phyloP scores from a whole-genome alignment of 176 grass and related monocot species.

The Oryza australiensis region DNA sequence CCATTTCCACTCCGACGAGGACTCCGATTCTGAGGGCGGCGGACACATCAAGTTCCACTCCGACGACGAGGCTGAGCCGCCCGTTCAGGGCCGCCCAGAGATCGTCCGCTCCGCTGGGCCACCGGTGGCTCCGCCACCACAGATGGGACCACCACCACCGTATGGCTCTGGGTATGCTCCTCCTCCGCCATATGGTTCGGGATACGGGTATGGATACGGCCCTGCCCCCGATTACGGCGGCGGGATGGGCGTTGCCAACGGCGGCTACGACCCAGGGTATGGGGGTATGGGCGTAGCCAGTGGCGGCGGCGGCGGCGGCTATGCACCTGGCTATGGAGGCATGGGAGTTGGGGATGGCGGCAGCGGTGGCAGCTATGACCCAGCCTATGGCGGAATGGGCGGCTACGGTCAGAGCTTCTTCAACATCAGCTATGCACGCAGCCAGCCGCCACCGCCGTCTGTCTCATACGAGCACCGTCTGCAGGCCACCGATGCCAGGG shows the following conservation, averaged over 20 bases:
- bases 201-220: slow-evolving; percentile 34
- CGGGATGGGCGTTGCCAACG: not conserved
- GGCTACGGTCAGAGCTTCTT: slow-evolving; percentile 53
- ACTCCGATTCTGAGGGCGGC: slow-evolving; percentile 47
- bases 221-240: slow-evolving; percentile 26
- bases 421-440: slow-evolving; percentile 65
- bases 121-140: slow-evolving; percentile 1
- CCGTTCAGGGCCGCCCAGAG: slow-evolving; percentile 22
- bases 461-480: slow-evolving; percentile 50
- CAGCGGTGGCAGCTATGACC: slow-evolving; percentile 33
- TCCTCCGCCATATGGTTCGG: slow-evolving; percentile 25
- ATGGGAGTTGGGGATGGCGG: slow-evolving; percentile 18
- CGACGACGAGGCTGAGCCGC: slow-evolving; percentile 46
- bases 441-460: slow-evolving; percentile 43
- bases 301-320: not conserved
- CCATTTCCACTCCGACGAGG: slow-evolving; percentile 61
- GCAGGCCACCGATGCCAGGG: slow-evolving; percentile 38
- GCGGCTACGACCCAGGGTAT: slow-evolving; percentile 37
- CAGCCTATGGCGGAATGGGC: slow-evolving; percentile 36
- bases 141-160: slow-evolving; percentile 31
- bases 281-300: slow-evolving; percentile 10
- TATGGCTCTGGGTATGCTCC: slow-evolving; percentile 41
- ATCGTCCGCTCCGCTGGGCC: slow-evolving; percentile 1
- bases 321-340: slow-evolving; percentile 36
- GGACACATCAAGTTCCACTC: slow-evolving; percentile 69